phyloP scores from a whole-genome alignment of 1,284 basidiomycete species.

The Malassezia dermatis region DNA sequence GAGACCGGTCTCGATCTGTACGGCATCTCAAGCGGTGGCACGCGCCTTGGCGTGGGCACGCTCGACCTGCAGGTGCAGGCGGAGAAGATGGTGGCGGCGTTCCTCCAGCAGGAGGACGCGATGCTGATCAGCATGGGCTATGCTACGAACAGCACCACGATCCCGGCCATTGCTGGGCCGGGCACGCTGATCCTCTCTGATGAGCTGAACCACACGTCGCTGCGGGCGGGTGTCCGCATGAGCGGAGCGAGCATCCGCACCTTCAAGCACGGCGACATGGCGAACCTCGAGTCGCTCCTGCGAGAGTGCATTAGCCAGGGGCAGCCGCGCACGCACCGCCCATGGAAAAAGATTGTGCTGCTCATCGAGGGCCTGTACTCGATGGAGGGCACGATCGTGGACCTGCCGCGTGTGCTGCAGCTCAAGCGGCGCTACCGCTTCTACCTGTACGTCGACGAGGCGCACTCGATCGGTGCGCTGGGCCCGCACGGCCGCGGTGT shows the following conservation, averaged over 20 bases:
- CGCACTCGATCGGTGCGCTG: constrained; percentile 90
- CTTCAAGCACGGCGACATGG: constrained; percentile 97
- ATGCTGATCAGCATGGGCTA: constrained; percentile 93
- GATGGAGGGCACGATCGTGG: constrained; percentile 90
- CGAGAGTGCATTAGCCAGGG: constrained; percentile 91
- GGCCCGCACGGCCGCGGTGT: constrained; percentile 89
- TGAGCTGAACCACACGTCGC: constrained; percentile 91
- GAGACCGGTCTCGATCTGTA: constrained; percentile 52
- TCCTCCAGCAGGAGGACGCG: constrained; percentile 78
- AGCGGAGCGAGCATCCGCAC: constrained; percentile 79
- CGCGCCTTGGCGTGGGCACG: constrained; percentile 71
- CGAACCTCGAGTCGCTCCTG: constrained; percentile 66
- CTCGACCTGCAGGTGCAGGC: constrained; percentile 70
- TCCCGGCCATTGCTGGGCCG: constrained; percentile 80
- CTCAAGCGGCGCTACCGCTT: constrained; percentile 98
- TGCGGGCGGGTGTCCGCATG: constrained; percentile 80
- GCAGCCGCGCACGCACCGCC: constrained; percentile 89
- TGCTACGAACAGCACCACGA: constrained; percentile 90
- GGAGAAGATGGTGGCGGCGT: constrained; percentile 79
- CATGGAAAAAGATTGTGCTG: constrained; percentile 96
- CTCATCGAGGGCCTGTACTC: constrained; percentile 93
- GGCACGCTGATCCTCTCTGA: constrained; percentile 94
- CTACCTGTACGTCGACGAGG: constrained; percentile 91
- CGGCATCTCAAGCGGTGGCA: constrained; percentile 66
- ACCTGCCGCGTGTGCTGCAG: constrained; percentile 71